Percentiles rank a stretch among this genome's conserved stretches.
phyloP scores from a whole-genome alignment of 805 yeast genomes.

The Hanseniaspora taiwanica region DNA sequence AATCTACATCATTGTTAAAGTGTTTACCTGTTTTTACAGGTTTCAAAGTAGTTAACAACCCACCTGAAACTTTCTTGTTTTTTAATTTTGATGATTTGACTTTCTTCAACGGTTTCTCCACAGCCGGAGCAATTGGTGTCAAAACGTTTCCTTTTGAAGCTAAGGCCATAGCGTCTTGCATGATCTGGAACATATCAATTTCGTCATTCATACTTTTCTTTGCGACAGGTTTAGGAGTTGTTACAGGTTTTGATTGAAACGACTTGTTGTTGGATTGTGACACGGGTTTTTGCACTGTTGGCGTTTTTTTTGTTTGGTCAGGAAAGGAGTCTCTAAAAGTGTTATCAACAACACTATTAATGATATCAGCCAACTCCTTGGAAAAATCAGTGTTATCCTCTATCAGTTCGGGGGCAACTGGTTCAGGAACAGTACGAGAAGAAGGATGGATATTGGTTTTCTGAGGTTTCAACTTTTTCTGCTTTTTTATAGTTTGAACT shows the following conservation, averaged over 20 bases:
- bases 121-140: slow-evolving; percentile 6
- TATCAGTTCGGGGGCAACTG: not conserved
- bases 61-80: slow-evolving; percentile 13
- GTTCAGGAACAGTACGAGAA: not conserved
- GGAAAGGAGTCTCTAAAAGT: too few species aligned
- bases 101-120: slow-evolving; percentile 2
- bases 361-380: not conserved
- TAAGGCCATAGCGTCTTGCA: slow-evolving; percentile 66
- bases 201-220: slow-evolving; percentile 26
- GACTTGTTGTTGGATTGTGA: not conserved
- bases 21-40: slow-evolving; percentile 5
- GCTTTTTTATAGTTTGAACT: not conserved
- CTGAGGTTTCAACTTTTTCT: too few species aligned
- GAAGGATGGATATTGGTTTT: too few species aligned
- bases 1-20: slow-evolving; percentile 13
- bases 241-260: not conserved
- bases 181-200: slow-evolving; percentile 56
- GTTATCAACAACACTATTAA: not conserved
- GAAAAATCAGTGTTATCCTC: not conserved
- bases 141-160: slow-evolving; percentile 42
- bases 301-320: too few species aligned
- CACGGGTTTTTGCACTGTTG: too few species aligned
- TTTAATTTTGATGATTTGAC: slow-evolving; percentile 10
- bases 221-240: not conserved
- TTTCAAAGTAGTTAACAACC: too few species aligned